A percentile compares a stretch with the other conserved stretches of the same genome.
These are phyloP conservation scores for Penicillium palitans DNA, from an alignment of 2,329 filamentous ascomycete genomes.

Conservation along the genomic window DNA sequence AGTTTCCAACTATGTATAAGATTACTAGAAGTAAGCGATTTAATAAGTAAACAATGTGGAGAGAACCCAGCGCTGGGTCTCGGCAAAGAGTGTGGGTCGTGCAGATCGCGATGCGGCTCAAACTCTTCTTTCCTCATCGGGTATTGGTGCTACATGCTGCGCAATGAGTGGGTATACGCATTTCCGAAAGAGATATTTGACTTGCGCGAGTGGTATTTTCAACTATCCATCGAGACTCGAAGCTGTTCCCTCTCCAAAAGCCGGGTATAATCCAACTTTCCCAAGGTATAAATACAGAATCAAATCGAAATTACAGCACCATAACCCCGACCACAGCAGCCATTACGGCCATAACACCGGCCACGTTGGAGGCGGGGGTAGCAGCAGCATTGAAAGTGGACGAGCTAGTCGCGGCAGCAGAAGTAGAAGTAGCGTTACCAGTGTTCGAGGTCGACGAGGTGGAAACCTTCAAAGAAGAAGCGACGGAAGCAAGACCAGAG, in stretches of 20 bases:
- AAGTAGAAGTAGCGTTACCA: slow-evolving; percentile 8
- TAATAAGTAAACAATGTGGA: slow-evolving; percentile 9
- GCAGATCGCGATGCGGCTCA: slow-evolving; percentile 54
- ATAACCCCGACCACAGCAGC: slow-evolving; percentile 17
- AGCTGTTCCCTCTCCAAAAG: neutral
- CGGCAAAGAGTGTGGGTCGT: slow-evolving; percentile 44
- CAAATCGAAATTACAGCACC: slow-evolving; percentile 12
- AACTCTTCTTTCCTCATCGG: neutral
- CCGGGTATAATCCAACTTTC: neutral
- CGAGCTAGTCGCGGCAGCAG: slow-evolving; percentile 8
- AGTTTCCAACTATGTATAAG: no score
- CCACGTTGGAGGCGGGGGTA: slow-evolving; percentile 9
- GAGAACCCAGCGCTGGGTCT: slow-evolving; percentile 40
- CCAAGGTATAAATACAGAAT: neutral
- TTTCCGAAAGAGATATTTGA: slow-evolving; percentile 8
- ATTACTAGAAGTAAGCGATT: neutral
- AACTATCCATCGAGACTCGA: neutral
- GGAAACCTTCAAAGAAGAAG: slow-evolving; percentile 12
- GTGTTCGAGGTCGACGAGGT: slow-evolving; percentile 6
- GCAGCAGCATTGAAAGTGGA: slow-evolving; percentile 16
- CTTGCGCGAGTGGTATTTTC: neutral
- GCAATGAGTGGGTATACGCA: slow-evolving; percentile 28
- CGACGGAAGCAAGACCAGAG: neutral
- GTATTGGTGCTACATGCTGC: neutral
- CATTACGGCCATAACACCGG: slow-evolving; percentile 14